phyloP scores from a whole-genome alignment of 345 rosid genomes.

The Microthlaspi erraticum region DNA sequence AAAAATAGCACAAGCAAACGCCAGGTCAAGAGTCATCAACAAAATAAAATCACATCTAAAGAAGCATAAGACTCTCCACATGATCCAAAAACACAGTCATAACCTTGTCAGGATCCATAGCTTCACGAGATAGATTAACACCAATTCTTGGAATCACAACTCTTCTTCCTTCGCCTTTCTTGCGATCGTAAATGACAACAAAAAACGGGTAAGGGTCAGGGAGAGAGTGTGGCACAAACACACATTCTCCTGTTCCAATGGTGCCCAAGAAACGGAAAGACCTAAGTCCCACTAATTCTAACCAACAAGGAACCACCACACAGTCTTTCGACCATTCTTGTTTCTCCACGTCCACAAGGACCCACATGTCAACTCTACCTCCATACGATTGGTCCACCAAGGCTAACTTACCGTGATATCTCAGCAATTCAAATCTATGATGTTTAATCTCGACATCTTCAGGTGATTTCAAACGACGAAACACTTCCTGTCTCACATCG shows the following conservation, averaged over 20 bases:
- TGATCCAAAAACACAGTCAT: too few species aligned
- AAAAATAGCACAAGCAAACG: too few species aligned
- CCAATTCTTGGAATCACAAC: background rate
- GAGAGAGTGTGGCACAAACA: background rate
- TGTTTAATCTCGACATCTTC: background rate
- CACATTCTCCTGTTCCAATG: too few species aligned
- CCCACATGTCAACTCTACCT: background rate
- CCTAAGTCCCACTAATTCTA: background rate
- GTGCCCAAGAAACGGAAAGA: too few species aligned
- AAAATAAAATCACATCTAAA: too few species aligned
- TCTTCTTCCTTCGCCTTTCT: background rate
- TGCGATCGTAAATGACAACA: background rate
- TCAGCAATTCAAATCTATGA: background rate
- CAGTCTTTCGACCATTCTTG: too few species aligned
- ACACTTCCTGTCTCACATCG: conserved; percentile 8
- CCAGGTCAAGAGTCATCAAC: too few species aligned
- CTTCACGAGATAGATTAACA: too few species aligned
- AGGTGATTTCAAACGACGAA: background rate
- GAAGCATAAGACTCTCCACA: too few species aligned
- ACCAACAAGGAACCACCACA: background rate
- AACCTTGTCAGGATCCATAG: too few species aligned
- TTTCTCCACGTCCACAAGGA: conserved; percentile 10
- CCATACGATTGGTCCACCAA: background rate
- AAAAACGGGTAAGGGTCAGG: background rate
- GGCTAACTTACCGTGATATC: background rate